Percentiles rank a stretch among this genome's conserved stretches.
phyloP scores from a whole-genome alignment of 108 stramenopile species.

The Discostella stelligeroides region DNA sequence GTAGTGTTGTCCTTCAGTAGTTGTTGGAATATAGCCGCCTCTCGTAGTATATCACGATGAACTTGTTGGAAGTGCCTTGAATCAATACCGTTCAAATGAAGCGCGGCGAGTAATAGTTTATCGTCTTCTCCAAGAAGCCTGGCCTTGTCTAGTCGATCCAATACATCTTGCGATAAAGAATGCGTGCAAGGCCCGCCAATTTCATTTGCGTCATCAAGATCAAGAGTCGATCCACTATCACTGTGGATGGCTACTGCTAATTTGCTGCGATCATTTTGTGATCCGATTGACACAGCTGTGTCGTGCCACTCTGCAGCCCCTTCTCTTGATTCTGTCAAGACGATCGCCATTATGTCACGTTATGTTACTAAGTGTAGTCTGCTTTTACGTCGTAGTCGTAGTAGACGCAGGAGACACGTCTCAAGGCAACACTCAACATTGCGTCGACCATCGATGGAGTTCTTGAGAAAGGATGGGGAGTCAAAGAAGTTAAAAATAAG shows the following conservation, averaged over 20 bases:
- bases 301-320: slow-evolving; percentile 1
- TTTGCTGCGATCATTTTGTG: background rate
- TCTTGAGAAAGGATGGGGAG: too few species aligned
- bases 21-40: slow-evolving; percentile 39
- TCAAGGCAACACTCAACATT: too few species aligned
- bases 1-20: slow-evolving; percentile 41
- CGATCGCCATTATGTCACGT: background rate
- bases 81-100: slow-evolving; percentile 19
- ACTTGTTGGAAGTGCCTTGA: slow-evolving; percentile 11
- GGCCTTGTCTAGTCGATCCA: slow-evolving; percentile 19
- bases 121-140: slow-evolving; percentile 22
- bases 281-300: background rate
- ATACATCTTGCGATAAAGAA: slow-evolving; percentile 2
- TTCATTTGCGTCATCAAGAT: background rate
- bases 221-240: too few species aligned
- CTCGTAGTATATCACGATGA: slow-evolving; percentile 46
- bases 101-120: slow-evolving; percentile 31
- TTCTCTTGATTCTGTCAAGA: background rate
- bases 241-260: too few species aligned
- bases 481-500: too few species aligned
- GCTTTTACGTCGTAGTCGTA: too few species aligned
- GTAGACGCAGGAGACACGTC: too few species aligned
- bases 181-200: background rate
- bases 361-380: too few species aligned
- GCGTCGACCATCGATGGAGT: too few species aligned